These are phyloP conservation scores for Lepiota subincarnata DNA, from an alignment of 768 basidiomycete genomes.

Conservation along the genomic window DNA sequence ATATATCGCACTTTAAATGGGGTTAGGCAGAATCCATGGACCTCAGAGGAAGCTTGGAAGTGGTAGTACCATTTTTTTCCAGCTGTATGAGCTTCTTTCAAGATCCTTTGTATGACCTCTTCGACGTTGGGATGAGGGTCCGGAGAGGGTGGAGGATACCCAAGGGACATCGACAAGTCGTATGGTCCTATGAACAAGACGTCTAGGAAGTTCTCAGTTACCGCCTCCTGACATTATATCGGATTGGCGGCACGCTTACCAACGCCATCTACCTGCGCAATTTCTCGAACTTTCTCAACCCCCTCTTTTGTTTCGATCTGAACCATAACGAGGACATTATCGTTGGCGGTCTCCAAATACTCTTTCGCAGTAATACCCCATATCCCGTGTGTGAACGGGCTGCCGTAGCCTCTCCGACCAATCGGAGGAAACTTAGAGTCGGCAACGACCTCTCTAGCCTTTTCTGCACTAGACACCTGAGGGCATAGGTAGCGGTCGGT, in stretches of 20 bases:
- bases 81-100: slow-evolving; percentile 43
- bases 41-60: too few relatives aligned
- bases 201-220: slow-evolving; percentile 27
- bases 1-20: slow-evolving; percentile 21
- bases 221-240: not conserved
- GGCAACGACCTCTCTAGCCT: slow-evolving; percentile 51
- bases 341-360: slow-evolving; percentile 54
- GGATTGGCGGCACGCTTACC: slow-evolving; percentile 31
- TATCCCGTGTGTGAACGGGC: slow-evolving; percentile 52
- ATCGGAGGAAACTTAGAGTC: slow-evolving; percentile 60
- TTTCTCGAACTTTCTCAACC: slow-evolving; percentile 54
- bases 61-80: slow-evolving; percentile 62
- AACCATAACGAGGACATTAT: slow-evolving; percentile 50
- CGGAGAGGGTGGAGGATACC: slow-evolving; percentile 56
- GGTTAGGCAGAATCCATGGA: not conserved
- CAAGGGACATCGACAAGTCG: slow-evolving; percentile 61
- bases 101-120: slow-evolving; percentile 50
- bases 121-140: slow-evolving; percentile 66
- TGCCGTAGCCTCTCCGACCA: slow-evolving; percentile 64
- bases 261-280: slow-evolving; percentile 58
- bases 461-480: slow-evolving; percentile 53
- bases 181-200: slow-evolving; percentile 63
- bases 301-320: slow-evolving; percentile 67
- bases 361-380: slow-evolving; percentile 53
- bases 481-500: not conserved